Percentiles rank a stretch among this genome's conserved stretches.
These are phyloP conservation scores for Picea sitchensis DNA, from an alignment of 75 land plant genomes.

Conservation along the genomic window DNA sequence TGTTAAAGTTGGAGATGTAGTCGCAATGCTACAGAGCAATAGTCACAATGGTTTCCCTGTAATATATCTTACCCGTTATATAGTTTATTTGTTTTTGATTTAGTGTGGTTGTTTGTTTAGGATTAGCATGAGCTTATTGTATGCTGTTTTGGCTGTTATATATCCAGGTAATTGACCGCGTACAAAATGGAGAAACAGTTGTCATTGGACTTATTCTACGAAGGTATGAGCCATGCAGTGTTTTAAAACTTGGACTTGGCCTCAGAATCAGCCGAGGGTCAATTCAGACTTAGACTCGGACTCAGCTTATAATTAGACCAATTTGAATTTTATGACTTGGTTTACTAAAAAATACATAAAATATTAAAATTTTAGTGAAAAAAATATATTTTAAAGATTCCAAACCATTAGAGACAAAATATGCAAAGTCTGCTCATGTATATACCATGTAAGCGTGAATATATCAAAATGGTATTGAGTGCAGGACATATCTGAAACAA, in stretches of 20 bases:
- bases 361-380: too few relatives aligned
- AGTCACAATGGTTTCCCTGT: conserved; percentile 97
- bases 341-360: not conserved
- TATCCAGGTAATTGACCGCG: conserved; percentile 79
- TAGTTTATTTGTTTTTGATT: not conserved
- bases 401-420: too few relatives aligned
- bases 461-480: too few relatives aligned
- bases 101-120: not conserved
- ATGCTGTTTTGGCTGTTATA: not conserved
- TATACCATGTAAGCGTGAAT: too few relatives aligned
- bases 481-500: too few relatives aligned
- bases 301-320: not conserved
- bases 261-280: not conserved
- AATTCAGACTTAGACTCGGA: not conserved
- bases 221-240: conserved; percentile 41
- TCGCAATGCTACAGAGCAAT: conserved; percentile 71
- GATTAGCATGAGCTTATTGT: conserved; percentile 4
- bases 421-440: too few relatives aligned
- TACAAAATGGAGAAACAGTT: conserved; percentile 79
- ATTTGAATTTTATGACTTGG: not conserved
- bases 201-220: conserved; percentile 95
- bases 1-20: conserved; percentile 78
- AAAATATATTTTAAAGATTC: too few relatives aligned
- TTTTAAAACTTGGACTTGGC: not conserved
- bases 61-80: conserved; percentile 15